phyloP scores from a whole-genome alignment of 768 basidiomycete genomes.

The Mycena galericulata region DNA sequence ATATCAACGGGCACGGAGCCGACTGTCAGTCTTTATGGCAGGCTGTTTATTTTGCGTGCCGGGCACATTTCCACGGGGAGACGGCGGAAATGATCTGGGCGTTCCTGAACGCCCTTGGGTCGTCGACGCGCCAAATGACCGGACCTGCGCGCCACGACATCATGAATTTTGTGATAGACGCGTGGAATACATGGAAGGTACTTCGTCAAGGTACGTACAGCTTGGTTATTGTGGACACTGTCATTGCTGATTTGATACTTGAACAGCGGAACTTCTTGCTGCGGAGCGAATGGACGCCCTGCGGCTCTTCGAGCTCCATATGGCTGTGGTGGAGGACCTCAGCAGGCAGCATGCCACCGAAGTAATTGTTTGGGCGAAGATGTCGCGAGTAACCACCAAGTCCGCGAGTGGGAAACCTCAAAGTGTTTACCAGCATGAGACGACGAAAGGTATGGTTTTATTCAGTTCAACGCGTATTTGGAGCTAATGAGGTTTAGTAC shows the following conservation, averaged over 20 bases:
- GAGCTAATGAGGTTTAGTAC: not conserved
- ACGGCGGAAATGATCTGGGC: constrained; percentile 21
- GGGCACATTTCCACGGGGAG: constrained; percentile 24
- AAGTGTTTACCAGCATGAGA: constrained; percentile 21
- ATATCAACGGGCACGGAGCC: constrained; percentile 17
- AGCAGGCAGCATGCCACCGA: constrained; percentile 17
- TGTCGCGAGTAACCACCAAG: constrained; percentile 1
- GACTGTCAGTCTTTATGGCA: constrained; percentile 17
- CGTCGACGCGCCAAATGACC: constrained; percentile 26
- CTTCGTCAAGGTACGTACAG: constrained; percentile 7
- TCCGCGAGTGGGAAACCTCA: not conserved
- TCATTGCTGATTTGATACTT: not conserved
- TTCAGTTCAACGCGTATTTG: not conserved
- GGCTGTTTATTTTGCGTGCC: constrained; percentile 21
- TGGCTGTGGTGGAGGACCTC: constrained; percentile 24
- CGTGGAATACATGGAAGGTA: constrained; percentile 15
- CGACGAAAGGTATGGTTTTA: constrained; percentile 2
- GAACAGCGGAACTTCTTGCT: constrained; percentile 7
- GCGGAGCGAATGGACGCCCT: constrained; percentile 13
- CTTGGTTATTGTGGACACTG: not conserved
- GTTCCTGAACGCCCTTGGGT: constrained; percentile 19
- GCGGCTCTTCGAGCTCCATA: constrained; percentile 26
- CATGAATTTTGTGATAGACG: constrained; percentile 21
- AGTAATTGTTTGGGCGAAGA: constrained; percentile 13
- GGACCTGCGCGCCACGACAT: constrained; percentile 13